phyloP scores from a whole-genome alignment of 352 stramenopile species.

The Phytophthora multivora region DNA sequence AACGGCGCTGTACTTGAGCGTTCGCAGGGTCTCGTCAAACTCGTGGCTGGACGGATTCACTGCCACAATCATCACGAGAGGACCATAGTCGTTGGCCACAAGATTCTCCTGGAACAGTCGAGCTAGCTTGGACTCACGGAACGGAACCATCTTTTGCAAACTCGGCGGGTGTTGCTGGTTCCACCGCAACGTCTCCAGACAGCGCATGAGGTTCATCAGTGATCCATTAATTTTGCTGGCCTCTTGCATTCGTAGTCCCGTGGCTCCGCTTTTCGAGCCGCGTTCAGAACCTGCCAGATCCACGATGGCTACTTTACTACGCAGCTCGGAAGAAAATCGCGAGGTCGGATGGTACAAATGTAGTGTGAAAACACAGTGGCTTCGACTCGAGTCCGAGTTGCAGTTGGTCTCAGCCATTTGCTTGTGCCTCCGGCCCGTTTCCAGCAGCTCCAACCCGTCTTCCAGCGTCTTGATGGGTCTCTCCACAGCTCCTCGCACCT shows the following conservation, averaged over 20 bases:
- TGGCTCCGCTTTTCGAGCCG: conserved; percentile 77
- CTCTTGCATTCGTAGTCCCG: conserved; percentile 93
- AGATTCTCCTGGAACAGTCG: conserved; percentile 96
- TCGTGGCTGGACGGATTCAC: conserved; percentile 93
- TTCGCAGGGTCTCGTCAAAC: conserved; percentile 97
- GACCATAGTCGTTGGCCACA: conserved; percentile 76
- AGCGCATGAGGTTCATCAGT: conserved; percentile 98
- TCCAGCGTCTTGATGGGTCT: conserved; percentile 59
- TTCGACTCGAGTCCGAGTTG: conserved; percentile 91
- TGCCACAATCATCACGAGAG: conserved; percentile 97
- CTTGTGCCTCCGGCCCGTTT: conserved; percentile 66
- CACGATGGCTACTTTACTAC: conserved; percentile 92
- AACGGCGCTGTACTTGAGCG: conserved; percentile 94
- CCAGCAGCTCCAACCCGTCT: conserved; percentile 78
- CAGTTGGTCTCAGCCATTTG: conserved; percentile 89
- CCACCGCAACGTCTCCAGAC: conserved; percentile 93
- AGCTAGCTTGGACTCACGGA: conserved; percentile 97
- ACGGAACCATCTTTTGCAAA: conserved; percentile 94
- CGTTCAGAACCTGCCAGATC: conserved; percentile 92
- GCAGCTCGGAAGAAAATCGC: conserved; percentile 23
- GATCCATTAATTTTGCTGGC: conserved; percentile 98
- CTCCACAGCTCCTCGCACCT: conserved; percentile 85
- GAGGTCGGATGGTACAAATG: conserved; percentile 59
- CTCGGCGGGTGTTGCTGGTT: conserved; percentile 84
- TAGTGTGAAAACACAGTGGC: conserved; percentile 91